A percentile compares a stretch with the other conserved stretches of the same genome.
These are phyloP conservation scores for Dictyostelium intermedium DNA, from an alignment of 78 protist species.

Conservation along the genomic window DNA sequence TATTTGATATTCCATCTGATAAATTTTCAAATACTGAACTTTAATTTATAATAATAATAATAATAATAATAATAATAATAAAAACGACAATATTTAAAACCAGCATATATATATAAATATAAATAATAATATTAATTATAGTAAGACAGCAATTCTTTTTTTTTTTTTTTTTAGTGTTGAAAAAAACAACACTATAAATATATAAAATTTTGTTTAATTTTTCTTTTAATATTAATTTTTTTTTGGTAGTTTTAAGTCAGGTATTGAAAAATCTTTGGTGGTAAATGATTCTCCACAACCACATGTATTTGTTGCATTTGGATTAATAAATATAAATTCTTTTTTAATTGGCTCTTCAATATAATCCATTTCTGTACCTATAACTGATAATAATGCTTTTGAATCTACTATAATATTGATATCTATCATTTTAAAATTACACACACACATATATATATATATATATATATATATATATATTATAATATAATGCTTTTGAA, in stretches of 20 bases:
- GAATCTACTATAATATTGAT: constrained; percentile 89
- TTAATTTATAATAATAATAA: neutral
- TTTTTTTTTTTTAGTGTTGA: neutral
- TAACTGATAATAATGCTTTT: constrained; percentile 89
- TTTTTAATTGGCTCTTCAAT: constrained; percentile 84
- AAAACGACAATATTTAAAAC: neutral
- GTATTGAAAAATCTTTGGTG: constrained; percentile 34
- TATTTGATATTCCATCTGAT: constrained; percentile 49
- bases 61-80: neutral
- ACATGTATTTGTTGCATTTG: constrained; percentile 94
- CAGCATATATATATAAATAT: neutral
- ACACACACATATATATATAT: too few species aligned
- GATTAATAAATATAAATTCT: constrained; percentile 93
- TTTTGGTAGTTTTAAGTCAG: neutral
- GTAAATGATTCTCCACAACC: constrained; percentile 95
- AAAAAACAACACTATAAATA: neutral
- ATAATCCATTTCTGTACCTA: constrained; percentile 95
- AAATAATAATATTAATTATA: neutral
- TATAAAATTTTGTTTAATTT: neutral
- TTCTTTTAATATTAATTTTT: neutral
- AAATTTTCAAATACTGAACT: constrained; percentile 32
- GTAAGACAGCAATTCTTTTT: neutral
- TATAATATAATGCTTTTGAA: constrained; percentile 79
- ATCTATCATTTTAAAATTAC: constrained; percentile 70
- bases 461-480: neutral